Base-by-base conservation (phyloP, 2,329 filamentous ascomycete species). In the Curvularia sp. region DNA sequence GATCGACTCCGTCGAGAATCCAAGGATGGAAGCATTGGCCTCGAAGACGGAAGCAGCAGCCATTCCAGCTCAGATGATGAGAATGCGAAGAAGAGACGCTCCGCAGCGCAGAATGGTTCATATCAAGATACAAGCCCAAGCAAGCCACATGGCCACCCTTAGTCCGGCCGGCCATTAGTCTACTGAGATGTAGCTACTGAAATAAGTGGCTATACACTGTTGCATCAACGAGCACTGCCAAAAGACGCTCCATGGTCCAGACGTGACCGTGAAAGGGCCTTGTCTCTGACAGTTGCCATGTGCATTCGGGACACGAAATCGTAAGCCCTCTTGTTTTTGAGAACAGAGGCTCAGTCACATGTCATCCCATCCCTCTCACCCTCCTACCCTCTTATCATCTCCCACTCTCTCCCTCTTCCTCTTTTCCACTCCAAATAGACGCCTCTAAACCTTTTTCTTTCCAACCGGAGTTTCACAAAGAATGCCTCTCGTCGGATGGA, bases 1-100 rank as follows among this genome's bases (percentile, higher is more conserved):
- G 81, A 83, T 49, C 70, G 80, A 52, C 73, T 83, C 7, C 75
- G 81, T 22, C 71, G 80, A 44, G 81, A 83, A 63, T 81, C 79
- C 59, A 82, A 82, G 70, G 77, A 79, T 55, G 79, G 76, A 28
- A 69, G 61, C 20, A 65, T 71, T 49, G 62, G 63, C 1, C 56
- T 73, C 59, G 75, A 72, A 56, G 76, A 76, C 53, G 76, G 71
- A 38, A 79, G 79, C 58, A 78, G 77, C 47, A 79, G 74, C 56
- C 72, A 71, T 39, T 73, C 70, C 28, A 68, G 60, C 28, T 74
- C 71, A 2, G 74, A 76, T 9, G 74, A 77, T 33, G 75, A 77
- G 51, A 64, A 62, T 46, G 62, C 61, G 9, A 74, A 72, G 61
- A 74, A 64, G 54, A 61, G 60, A 2, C 64, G 61, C 44, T 58